These are phyloP conservation scores for Ophiorrhiza pumila DNA, from an alignment of 257 asterid species.

Conservation along the genomic window DNA sequence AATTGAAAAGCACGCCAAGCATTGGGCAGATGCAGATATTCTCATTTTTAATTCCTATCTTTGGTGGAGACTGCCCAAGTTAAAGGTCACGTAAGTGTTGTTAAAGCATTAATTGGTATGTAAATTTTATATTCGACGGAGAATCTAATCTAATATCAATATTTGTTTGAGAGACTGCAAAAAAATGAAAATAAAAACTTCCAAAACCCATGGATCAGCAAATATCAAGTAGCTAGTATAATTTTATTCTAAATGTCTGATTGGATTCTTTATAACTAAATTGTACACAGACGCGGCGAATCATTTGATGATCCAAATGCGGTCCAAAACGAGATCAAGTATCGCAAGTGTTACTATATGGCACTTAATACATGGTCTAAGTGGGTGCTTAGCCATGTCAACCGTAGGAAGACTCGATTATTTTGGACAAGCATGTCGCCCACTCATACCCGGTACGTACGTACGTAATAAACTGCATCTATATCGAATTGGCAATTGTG, in stretches of 20 bases:
- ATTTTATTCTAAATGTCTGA: background rate
- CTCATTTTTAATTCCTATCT: slow-evolving; percentile 61
- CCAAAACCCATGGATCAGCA: too few species aligned
- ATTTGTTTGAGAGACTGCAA: background rate
- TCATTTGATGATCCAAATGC: slow-evolving; percentile 27
- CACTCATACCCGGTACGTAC: slow-evolving; percentile 31
- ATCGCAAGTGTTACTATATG: slow-evolving; percentile 28
- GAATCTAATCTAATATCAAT: too few species aligned
- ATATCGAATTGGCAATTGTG: too few species aligned
- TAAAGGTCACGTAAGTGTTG: slow-evolving; percentile 42
- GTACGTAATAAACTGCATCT: too few species aligned
- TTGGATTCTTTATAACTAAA: background rate
- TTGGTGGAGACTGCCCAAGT: slow-evolving; percentile 46
- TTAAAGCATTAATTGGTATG: too few species aligned
- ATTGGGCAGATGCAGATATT: slow-evolving; percentile 47
- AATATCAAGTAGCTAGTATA: too few species aligned
- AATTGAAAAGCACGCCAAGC: slow-evolving; percentile 44
- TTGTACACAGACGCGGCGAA: slow-evolving; percentile 34
- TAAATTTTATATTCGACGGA: too few species aligned
- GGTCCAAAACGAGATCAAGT: slow-evolving; percentile 21
- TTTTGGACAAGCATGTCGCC: slow-evolving; percentile 59
- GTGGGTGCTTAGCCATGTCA: slow-evolving; percentile 30
- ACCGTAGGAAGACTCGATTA: slow-evolving; percentile 30
- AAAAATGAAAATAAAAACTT: background rate
- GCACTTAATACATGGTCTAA: slow-evolving; percentile 49